These are phyloP conservation scores for Trametes pubescens DNA, from an alignment of 1,284 basidiomycete species.

Conservation along the genomic window DNA sequence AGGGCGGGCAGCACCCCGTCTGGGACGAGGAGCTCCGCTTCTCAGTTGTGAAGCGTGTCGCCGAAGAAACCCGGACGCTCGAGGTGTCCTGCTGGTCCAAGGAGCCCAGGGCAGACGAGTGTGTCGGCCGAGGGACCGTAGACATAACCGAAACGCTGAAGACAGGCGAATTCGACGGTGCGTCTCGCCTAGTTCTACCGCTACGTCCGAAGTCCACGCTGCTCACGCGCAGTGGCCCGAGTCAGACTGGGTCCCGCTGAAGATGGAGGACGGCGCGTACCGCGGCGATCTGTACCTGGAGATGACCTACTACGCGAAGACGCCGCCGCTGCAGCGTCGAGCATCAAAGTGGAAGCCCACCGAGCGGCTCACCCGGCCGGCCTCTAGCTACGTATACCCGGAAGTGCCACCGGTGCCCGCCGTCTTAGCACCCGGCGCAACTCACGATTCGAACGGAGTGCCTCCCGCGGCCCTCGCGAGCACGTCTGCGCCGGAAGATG, in stretches of 20 bases:
- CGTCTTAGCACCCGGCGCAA: not conserved
- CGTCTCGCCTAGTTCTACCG: slow-evolving; percentile 30
- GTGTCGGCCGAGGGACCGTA: slow-evolving; percentile 67
- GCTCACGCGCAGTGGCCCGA: not conserved
- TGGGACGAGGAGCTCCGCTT: slow-evolving; percentile 81
- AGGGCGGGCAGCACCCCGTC: slow-evolving; percentile 79
- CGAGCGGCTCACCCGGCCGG: slow-evolving; percentile 49
- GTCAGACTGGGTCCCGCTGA: slow-evolving; percentile 73
- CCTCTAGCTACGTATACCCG: slow-evolving; percentile 28
- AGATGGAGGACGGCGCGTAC: slow-evolving; percentile 55
- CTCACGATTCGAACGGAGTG: not conserved
- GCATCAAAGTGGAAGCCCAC: slow-evolving; percentile 54
- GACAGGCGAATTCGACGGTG: slow-evolving; percentile 82
- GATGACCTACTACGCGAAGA: slow-evolving; percentile 78
- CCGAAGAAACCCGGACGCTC: slow-evolving; percentile 60
- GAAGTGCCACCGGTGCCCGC: slow-evolving; percentile 12
- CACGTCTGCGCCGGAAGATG: not conserved
- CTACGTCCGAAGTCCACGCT: not conserved
- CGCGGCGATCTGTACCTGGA: slow-evolving; percentile 81
- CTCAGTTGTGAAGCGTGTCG: slow-evolving; percentile 56
- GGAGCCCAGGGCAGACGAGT: slow-evolving; percentile 65
- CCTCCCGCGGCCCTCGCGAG: not conserved
- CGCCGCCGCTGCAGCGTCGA: slow-evolving; percentile 56
- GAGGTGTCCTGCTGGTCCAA: slow-evolving; percentile 72
- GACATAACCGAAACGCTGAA: slow-evolving; percentile 73